A percentile compares a stretch with the other conserved stretches of the same genome.
phyloP scores from a whole-genome alignment of 768 basidiomycete species.

The Trametes gibbosa region DNA sequence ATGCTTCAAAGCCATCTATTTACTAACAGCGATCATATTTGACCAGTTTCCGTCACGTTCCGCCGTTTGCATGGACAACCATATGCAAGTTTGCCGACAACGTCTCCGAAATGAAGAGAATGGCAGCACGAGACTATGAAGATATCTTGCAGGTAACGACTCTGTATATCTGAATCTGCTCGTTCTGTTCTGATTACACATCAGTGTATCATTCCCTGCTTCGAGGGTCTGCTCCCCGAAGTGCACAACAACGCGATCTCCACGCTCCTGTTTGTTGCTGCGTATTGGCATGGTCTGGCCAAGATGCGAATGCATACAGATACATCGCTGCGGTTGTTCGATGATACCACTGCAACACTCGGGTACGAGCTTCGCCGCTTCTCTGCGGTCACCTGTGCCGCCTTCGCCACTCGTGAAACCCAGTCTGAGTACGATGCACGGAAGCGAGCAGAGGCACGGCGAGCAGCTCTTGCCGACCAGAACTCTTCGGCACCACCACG shows the following conservation, averaged over 20 bases:
- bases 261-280: constrained; percentile 24
- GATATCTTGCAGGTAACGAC: constrained; percentile 17
- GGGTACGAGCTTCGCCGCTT: constrained; percentile 27
- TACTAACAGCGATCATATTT: background rate
- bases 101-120: constrained; percentile 21
- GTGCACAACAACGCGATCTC: constrained; percentile 25
- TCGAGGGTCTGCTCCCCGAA: constrained; percentile 32
- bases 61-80: constrained; percentile 26
- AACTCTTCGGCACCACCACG: too few species aligned
- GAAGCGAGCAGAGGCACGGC: background rate
- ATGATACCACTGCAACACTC: constrained; percentile 18
- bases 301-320: constrained; percentile 36
- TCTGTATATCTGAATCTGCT: background rate
- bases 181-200: too few species aligned
- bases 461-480: background rate
- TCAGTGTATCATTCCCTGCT: constrained; percentile 36
- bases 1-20: background rate
- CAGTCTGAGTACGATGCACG: constrained; percentile 23
- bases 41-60: constrained; percentile 21
- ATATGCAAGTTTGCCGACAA: constrained; percentile 26
- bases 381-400: constrained; percentile 22
- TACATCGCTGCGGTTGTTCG: constrained; percentile 21
- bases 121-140: constrained; percentile 2
- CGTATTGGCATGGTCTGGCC: constrained; percentile 35
- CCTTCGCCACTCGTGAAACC: constrained; percentile 28